phyloP scores from a whole-genome alignment of 345 rosid species.

The Moringa oleifera region DNA sequence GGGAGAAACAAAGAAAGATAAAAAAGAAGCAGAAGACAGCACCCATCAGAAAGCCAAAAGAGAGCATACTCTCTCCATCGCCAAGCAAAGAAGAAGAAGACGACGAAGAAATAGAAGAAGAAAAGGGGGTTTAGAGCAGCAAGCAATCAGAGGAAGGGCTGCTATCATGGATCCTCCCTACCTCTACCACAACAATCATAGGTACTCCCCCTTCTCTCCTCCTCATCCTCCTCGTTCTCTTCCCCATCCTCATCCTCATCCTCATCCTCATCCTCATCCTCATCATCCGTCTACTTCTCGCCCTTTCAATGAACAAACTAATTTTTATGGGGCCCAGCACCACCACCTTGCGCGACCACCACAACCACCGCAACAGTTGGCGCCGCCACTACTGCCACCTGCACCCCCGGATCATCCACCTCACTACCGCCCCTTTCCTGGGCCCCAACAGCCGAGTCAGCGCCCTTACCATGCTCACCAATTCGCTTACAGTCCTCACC shows the following conservation, averaged over 20 bases:
- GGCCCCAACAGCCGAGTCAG: slow-evolving; percentile 11
- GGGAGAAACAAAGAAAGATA: too few relatives aligned
- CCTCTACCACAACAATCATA: slow-evolving; percentile 27
- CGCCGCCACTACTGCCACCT: slow-evolving; percentile 23
- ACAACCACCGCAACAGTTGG: slow-evolving; percentile 18
- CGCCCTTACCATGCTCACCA: slow-evolving; percentile 30
- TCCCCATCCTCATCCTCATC: slow-evolving; percentile 20
- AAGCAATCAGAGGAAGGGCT: too few relatives aligned
- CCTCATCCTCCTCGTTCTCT: slow-evolving; percentile 23
- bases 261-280: slow-evolving; percentile 20
- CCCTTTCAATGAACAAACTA: slow-evolving; percentile 26
- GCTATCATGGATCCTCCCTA: slow-evolving; percentile 51
- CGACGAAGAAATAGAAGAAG: too few relatives aligned
- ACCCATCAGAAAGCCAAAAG: too few relatives aligned
- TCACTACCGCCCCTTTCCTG: slow-evolving; percentile 20
- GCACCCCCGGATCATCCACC: too few relatives aligned
- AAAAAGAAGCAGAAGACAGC: too few relatives aligned
- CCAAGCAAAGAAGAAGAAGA: too few relatives aligned
- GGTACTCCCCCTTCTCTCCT: slow-evolving; percentile 39
- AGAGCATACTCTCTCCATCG: too few relatives aligned
- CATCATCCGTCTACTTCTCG: slow-evolving; percentile 14
- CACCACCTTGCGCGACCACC: slow-evolving; percentile 6
- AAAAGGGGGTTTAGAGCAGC: too few relatives aligned
- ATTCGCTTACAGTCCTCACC: slow-evolving; percentile 28
- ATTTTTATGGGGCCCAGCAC: slow-evolving; percentile 19